Evolutionary conservation across 805 yeast genomes (phyloP).

Genomic region (Wickerhamomyces sydowiorum): DNA sequence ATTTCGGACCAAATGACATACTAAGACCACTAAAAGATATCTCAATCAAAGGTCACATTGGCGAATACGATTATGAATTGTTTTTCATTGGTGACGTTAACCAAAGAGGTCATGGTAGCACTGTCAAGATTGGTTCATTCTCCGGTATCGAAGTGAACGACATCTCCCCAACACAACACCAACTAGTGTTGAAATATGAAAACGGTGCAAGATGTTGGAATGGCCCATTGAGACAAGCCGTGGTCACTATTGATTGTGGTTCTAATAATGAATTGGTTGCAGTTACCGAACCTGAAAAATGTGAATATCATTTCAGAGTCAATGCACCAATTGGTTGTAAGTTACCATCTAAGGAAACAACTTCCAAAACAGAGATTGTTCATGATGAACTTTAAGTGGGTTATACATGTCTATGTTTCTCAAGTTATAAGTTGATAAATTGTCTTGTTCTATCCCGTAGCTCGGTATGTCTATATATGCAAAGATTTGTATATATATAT

Average conservation of each 20-base stretch:
- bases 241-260: slow-evolving; percentile 65
- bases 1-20: slow-evolving; percentile 60
- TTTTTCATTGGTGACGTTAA: slow-evolving; percentile 50
- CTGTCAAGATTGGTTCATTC: slow-evolving; percentile 46
- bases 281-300: slow-evolving; percentile 85
- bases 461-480: no score
- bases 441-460: no score
- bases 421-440: no score
- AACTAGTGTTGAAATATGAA: slow-evolving; percentile 35
- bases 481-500: no score
- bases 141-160: slow-evolving; percentile 23
- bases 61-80: slow-evolving; percentile 66
- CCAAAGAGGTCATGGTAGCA: slow-evolving; percentile 47
- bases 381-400: neutral
- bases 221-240: slow-evolving; percentile 79
- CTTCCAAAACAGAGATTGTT: neutral
- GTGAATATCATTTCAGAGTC: slow-evolving; percentile 59
- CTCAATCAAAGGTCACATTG: slow-evolving; percentile 45
- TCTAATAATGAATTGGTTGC: slow-evolving; percentile 43
- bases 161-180: slow-evolving; percentile 25
- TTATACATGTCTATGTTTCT: no score
- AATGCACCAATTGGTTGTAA: slow-evolving; percentile 37
- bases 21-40: slow-evolving; percentile 49
- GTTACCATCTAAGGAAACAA: neutral
- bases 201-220: slow-evolving; percentile 88